These are phyloP conservation scores for Dalechampia spathulata DNA, from an alignment of 441 rosid genomes.

Conservation along the genomic window DNA sequence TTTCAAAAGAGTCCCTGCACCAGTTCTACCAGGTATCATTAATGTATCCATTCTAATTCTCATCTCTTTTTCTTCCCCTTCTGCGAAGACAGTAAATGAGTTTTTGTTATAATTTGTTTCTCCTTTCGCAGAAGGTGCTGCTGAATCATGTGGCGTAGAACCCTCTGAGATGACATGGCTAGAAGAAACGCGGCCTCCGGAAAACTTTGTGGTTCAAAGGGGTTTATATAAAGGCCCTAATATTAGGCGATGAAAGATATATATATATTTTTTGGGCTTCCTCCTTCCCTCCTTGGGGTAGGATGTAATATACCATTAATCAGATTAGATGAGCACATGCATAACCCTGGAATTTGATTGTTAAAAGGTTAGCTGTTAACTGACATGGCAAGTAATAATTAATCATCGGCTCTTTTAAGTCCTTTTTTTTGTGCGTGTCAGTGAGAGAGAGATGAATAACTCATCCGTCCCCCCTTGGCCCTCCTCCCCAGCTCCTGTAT, in stretches of 20 bases:
- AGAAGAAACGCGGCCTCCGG: conserved; percentile 37
- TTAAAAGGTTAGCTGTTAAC: conserved; percentile 22
- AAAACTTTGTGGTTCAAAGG: conserved; percentile 31
- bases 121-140: conserved; percentile 16
- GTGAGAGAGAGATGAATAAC: too few relatives aligned
- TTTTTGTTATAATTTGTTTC: background rate
- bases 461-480: too few relatives aligned
- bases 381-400: conserved; percentile 20
- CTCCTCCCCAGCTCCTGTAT: too few relatives aligned
- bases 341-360: conserved; percentile 16
- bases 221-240: conserved; percentile 38
- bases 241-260: conserved; percentile 29
- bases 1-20: conserved; percentile 22
- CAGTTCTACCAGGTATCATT: conserved; percentile 24
- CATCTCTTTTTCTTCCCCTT: background rate
- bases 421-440: conserved; percentile 22
- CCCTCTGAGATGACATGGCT: conserved; percentile 27
- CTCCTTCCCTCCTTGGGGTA: background rate
- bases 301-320: conserved; percentile 10
- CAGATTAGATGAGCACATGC: conserved; percentile 19
- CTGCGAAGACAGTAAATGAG: background rate
- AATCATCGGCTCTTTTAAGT: conserved; percentile 12
- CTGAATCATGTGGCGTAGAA: conserved; percentile 19
- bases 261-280: background rate
- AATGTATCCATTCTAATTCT: background rate